A percentile compares a stretch with the other conserved stretches of the same genome.
Evolutionary conservation across 2,329 filamentous ascomycete species (phyloP).

Genomic region (Beauveria rudraprayagi): DNA sequence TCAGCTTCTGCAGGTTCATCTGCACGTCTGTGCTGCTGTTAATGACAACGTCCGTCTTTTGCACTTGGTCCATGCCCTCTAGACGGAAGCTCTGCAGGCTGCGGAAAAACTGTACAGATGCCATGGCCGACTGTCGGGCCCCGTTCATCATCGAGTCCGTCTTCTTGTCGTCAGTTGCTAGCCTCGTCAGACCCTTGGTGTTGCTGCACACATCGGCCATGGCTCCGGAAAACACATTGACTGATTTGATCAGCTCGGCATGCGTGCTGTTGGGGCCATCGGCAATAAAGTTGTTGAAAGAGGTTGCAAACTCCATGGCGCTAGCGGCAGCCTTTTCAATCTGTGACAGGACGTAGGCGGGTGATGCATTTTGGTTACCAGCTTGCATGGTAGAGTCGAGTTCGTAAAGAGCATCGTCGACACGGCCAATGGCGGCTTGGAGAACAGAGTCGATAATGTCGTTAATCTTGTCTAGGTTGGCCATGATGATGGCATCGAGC

Average conservation of each 20-base stretch:
- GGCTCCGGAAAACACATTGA: slow-evolving; percentile 82
- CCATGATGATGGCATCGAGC: slow-evolving; percentile 79
- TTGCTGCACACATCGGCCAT: slow-evolving; percentile 93
- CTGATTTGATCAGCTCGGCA: slow-evolving; percentile 84
- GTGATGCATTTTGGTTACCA: slow-evolving; percentile 95
- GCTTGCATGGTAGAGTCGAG: slow-evolving; percentile 97
- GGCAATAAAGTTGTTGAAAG: slow-evolving; percentile 97
- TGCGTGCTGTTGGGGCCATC: slow-evolving; percentile 89
- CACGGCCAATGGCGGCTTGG: slow-evolving; percentile 83
- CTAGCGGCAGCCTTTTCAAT: slow-evolving; percentile 93
- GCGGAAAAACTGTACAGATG: slow-evolving; percentile 91
- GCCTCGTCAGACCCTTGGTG: slow-evolving; percentile 86
- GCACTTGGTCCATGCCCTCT: slow-evolving; percentile 79
- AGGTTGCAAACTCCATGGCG: slow-evolving; percentile 93
- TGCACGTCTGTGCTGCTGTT: slow-evolving; percentile 96
- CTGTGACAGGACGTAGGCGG: slow-evolving; percentile 89
- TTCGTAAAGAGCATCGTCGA: slow-evolving; percentile 95
- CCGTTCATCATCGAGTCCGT: slow-evolving; percentile 75
- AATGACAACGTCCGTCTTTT: slow-evolving; percentile 96
- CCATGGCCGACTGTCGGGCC: slow-evolving; percentile 74
- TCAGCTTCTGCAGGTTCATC: slow-evolving; percentile 85
- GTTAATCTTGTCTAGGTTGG: slow-evolving; percentile 87
- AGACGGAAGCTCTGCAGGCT: slow-evolving; percentile 88
- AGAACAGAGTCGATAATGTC: slow-evolving; percentile 96
- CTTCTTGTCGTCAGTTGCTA: slow-evolving; percentile 94